Percentiles rank a stretch among this genome's conserved stretches.
Conservation (phyloP, 345 rosid species). For the Dipteronia dyeriana region DNA sequence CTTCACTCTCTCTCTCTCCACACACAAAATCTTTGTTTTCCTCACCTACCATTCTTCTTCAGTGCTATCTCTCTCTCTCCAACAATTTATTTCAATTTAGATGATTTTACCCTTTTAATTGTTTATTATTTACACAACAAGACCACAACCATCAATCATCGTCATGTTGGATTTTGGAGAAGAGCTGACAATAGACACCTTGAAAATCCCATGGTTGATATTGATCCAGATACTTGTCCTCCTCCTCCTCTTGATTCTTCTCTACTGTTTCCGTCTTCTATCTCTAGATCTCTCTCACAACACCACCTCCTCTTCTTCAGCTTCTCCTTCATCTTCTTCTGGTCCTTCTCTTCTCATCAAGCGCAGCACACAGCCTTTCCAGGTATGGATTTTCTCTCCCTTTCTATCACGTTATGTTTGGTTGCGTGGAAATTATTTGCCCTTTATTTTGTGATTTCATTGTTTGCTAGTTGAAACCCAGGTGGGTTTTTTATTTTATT, state of each 20-base stretch:
- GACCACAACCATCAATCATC: background rate
- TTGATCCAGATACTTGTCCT: conserved; percentile 78
- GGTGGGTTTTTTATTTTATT: no score
- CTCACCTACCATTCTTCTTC: background rate
- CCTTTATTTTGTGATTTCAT: background rate
- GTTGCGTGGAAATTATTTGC: background rate
- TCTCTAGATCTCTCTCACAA: conserved; percentile 31
- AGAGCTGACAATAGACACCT: conserved; percentile 50
- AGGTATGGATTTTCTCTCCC: conserved; percentile 24
- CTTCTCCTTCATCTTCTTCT: conserved; percentile 26
- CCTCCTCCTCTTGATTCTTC: conserved; percentile 67
- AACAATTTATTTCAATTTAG: background rate
- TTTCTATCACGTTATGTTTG: background rate
- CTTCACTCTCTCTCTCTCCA: background rate
- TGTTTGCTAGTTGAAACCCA: background rate
- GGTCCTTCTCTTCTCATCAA: background rate
- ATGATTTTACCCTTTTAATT: background rate
- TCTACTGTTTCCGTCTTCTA: conserved; percentile 43
- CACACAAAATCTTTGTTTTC: background rate
- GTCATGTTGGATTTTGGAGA: conserved; percentile 58
- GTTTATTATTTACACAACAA: background rate
- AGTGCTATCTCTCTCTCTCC: background rate
- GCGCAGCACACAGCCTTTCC: conserved; percentile 25
- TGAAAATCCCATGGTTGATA: conserved; percentile 69
- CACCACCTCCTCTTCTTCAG: conserved; percentile 1